A percentile compares a stretch with the other conserved stretches of the same genome.
phyloP scores from a whole-genome alignment of 306 rosid genomes.

The Rubus idaeus region DNA sequence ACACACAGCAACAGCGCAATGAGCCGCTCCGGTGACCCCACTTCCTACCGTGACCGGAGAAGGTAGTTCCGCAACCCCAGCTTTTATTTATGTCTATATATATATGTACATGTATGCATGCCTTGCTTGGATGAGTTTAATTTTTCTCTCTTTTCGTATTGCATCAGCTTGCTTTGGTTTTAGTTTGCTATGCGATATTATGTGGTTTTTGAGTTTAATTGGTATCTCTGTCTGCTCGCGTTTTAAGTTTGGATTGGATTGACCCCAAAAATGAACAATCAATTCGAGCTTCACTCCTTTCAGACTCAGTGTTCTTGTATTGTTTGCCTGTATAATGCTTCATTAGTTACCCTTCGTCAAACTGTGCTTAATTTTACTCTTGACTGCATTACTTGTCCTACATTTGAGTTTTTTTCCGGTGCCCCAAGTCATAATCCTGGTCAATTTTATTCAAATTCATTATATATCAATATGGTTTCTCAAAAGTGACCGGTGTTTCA shows the following conservation, averaged over 20 bases:
- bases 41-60: conserved; percentile 87
- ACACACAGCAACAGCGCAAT: conserved; percentile 29
- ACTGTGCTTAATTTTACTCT: not conserved
- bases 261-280: not conserved
- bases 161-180: not conserved
- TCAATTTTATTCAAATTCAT: not conserved
- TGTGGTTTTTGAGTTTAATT: not conserved
- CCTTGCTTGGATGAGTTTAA: not conserved
- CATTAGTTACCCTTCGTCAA: not conserved
- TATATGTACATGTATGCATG: no score
- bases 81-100: not conserved
- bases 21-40: conserved; percentile 97
- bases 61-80: conserved; percentile 44
- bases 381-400: not conserved
- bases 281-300: conserved; percentile 1
- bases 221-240: not conserved
- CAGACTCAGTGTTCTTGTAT: not conserved
- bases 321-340: not conserved
- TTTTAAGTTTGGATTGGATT: not conserved
- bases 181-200: not conserved
- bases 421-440: not conserved
- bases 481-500: not conserved
- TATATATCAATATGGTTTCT: not conserved
- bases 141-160: not conserved
- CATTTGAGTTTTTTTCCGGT: not conserved